phyloP scores from a whole-genome alignment of 164 flowering plant genomes.

The Vitis rupestris region DNA sequence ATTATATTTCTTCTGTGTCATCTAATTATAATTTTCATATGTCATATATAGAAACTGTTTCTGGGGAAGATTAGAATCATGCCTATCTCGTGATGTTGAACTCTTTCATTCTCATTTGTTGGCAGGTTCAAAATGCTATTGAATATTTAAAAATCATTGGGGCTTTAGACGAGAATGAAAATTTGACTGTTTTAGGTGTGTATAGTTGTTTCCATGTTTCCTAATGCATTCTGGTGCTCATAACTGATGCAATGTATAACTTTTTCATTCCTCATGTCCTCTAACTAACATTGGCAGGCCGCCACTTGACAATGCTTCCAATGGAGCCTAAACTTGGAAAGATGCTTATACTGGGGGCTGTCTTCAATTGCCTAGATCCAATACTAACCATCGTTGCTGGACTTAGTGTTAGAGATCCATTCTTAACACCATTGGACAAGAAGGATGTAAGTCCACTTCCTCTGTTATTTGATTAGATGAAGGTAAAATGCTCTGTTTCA shows the following conservation, averaged over 20 bases:
- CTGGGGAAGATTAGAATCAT: background rate
- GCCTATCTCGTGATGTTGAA: background rate
- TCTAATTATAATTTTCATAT: background rate
- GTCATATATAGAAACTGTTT: background rate
- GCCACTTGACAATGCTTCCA: conserved; percentile 81
- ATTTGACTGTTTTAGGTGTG: conserved; percentile 77
- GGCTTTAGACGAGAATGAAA: conserved; percentile 84
- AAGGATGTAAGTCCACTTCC: conserved; percentile 76
- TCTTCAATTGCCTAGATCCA: conserved; percentile 88
- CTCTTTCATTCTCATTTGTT: background rate
- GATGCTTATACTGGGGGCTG: conserved; percentile 89
- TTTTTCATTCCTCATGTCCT: background rate
- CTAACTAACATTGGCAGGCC: conserved; percentile 50
- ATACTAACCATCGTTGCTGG: conserved; percentile 88
- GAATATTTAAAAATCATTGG: conserved; percentile 86
- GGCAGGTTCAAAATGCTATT: conserved; percentile 94
- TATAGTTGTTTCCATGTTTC: background rate
- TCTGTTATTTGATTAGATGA: background rate
- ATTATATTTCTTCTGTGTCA: background rate
- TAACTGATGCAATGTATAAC: background rate
- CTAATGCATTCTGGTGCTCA: background rate
- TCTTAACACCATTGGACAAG: conserved; percentile 81
- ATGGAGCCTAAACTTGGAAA: conserved; percentile 98
- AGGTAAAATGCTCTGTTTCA: background rate
- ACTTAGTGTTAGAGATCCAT: conserved; percentile 92